Base-by-base conservation (phyloP, 306 rosid genomes). In the Lathyrus sativus region DNA sequence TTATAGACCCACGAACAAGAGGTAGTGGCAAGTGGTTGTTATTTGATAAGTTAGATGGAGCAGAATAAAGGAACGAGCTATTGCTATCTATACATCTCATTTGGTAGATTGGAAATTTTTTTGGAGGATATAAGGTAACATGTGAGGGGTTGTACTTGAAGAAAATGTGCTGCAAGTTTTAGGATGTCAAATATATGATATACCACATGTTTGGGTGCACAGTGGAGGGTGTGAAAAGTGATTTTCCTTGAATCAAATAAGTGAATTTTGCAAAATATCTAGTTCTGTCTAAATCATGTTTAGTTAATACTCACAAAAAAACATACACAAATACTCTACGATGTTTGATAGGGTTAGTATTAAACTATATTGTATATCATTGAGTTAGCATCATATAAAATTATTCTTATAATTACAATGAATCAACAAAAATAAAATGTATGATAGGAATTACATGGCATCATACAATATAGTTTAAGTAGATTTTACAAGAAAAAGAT, bases 1-100 rank as follows among this genome's bases (percentile, higher is more conserved):
- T 54, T 73, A 18, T 42, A 73, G 43, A 18, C 55, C 14, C 42
- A 37, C 48, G 42, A 72, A 46, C 15, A 65, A 44, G 72, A 48
- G 22, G 31, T 7, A 62, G 15, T 11, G 19, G n/a, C 10, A 38
- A 15, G 63, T 5, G 37, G 57, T 73, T 9, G 37, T 18, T 6
- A 38, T n/a, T 57, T 57, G 31, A 18, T 29, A 41, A 46, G 11
- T 13, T 12, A 17, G 57, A 18, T 50, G 54, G 18, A 17, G 28
- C 4, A 17, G 12, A 50, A 18, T 17, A 3, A n/a, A n/a, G 12
- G 18, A 49, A 49, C 2, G 11, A 2, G 29, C 5, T 50, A 50
- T 19, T 11, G 13, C n/a, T 38, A 8, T 13, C 37, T 51, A n/a
- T n/a, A n/a, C n/a, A n/a, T n/a, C n/a, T n/a, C n/a, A n/a, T 13